A percentile compares a stretch with the other conserved stretches of the same genome.
Conservation (phyloP, 1,139 yeast genomes). For the Geotrichum candidum region DNA sequence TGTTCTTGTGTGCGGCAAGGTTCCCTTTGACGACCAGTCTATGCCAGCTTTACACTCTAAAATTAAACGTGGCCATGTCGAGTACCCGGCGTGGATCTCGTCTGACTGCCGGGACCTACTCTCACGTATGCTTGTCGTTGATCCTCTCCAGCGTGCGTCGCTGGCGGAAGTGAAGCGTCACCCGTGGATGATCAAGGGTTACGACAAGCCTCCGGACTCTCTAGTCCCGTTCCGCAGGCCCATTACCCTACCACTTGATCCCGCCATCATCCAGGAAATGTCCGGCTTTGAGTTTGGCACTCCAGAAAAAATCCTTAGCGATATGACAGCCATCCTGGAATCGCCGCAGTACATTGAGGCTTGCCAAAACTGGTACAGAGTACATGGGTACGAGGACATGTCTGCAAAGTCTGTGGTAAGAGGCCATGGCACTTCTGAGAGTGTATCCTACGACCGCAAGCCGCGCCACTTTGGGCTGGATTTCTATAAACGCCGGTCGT, state of each 20-base stretch:
- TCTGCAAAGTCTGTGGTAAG: neutral
- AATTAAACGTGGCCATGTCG: slow-evolving; percentile 87
- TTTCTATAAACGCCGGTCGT: slow-evolving; percentile 23
- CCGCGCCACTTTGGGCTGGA: slow-evolving; percentile 26
- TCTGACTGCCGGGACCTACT: slow-evolving; percentile 78
- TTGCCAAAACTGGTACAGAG: slow-evolving; percentile 56
- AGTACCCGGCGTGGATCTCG: slow-evolving; percentile 79
- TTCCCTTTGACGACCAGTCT: slow-evolving; percentile 94
- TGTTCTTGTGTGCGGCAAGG: slow-evolving; percentile 94
- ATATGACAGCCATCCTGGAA: slow-evolving; percentile 52
- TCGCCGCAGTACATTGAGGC: slow-evolving; percentile 68
- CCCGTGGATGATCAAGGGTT: slow-evolving; percentile 94
- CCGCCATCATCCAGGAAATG: slow-evolving; percentile 65
- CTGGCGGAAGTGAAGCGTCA: slow-evolving; percentile 75
- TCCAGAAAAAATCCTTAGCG: slow-evolving; percentile 51
- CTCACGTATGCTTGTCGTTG: slow-evolving; percentile 86
- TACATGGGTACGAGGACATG: slow-evolving; percentile 21
- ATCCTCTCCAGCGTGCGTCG: slow-evolving; percentile 73
- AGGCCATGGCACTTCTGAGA: neutral
- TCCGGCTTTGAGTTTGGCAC: slow-evolving; percentile 74
- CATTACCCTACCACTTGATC: slow-evolving; percentile 64
- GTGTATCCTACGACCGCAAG: slow-evolving; percentile 4
- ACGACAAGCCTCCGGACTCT: slow-evolving; percentile 64
- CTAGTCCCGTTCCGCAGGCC: slow-evolving; percentile 77
- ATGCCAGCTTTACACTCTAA: slow-evolving; percentile 91